Percentiles rank a stretch among this genome's conserved stretches.
Conservation (phyloP, 73 alveolate genomes). For the Paraurostyla sp. region DNA sequence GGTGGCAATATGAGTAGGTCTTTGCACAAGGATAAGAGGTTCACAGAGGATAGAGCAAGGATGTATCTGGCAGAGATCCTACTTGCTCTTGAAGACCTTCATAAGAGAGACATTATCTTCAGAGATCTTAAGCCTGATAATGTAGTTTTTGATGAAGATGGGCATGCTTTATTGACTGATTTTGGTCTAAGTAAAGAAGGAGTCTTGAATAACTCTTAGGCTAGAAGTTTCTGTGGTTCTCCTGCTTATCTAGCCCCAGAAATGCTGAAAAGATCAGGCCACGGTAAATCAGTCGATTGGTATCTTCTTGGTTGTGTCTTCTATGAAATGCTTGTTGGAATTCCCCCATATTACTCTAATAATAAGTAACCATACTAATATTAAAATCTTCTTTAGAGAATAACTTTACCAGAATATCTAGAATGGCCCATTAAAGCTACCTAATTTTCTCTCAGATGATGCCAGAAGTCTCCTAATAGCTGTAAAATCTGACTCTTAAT, state of each 20-base stretch:
- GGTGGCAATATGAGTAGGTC: slow-evolving; percentile 85
- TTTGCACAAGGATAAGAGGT: slow-evolving; percentile 79
- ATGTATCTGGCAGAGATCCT: slow-evolving; percentile 87
- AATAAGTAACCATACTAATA: slow-evolving; percentile 85
- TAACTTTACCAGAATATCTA: slow-evolving; percentile 67
- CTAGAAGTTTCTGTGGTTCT: slow-evolving; percentile 96
- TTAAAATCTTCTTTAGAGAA: slow-evolving; percentile 75
- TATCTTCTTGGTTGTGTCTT: slow-evolving; percentile 92
- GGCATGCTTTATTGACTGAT: slow-evolving; percentile 97
- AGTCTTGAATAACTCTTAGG: slow-evolving; percentile 76
- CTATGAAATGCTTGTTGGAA: slow-evolving; percentile 97
- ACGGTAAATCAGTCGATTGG: slow-evolving; percentile 95
- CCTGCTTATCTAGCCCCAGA: slow-evolving; percentile 98
- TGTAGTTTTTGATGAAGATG: slow-evolving; percentile 93
- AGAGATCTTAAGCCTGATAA: slow-evolving; percentile 92
- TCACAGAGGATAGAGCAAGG: slow-evolving; percentile 86
- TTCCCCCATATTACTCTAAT: slow-evolving; percentile 95
- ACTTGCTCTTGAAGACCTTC: slow-evolving; percentile 89
- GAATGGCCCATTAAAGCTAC: slow-evolving; percentile 80
- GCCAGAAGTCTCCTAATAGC: slow-evolving; percentile 78
- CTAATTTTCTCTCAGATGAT: slow-evolving; percentile 78
- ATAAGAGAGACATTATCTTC: slow-evolving; percentile 89
- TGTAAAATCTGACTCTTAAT: slow-evolving; percentile 55
- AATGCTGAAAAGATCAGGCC: slow-evolving; percentile 88
- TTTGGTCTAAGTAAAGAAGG: slow-evolving; percentile 95